phyloP scores from a whole-genome alignment of 2,329 filamentous ascomycete species.

The Botrytis galanthina region DNA sequence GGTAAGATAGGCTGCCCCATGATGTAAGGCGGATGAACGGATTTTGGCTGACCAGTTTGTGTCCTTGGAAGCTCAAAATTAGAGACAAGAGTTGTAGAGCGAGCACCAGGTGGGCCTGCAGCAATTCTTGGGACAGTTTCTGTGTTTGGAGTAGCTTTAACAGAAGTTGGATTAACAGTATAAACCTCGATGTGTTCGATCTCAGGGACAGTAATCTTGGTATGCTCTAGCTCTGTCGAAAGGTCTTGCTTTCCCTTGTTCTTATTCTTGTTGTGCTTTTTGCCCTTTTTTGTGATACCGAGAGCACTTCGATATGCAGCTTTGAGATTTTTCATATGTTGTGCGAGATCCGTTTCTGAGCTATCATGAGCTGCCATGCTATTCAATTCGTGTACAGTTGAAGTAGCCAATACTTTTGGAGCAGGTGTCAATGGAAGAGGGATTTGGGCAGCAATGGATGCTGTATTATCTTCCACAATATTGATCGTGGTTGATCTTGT shows the following conservation, averaged over 20 bases:
- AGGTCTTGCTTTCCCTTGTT: slow-evolving; percentile 29
- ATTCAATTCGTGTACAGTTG: slow-evolving; percentile 24
- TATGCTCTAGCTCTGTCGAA: slow-evolving; percentile 18
- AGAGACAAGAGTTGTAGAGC: not conserved
- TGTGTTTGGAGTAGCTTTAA: slow-evolving; percentile 10
- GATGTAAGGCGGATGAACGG: not conserved
- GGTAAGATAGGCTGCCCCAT: slow-evolving; percentile 3
- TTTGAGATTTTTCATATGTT: slow-evolving; percentile 37
- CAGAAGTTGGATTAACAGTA: slow-evolving; percentile 5
- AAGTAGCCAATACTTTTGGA: slow-evolving; percentile 23
- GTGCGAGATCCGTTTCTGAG: slow-evolving; percentile 29
- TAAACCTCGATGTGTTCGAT: slow-evolving; percentile 18
- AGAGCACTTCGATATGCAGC: slow-evolving; percentile 38
- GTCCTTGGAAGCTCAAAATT: slow-evolving; percentile 6
- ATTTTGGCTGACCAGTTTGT: not conserved
- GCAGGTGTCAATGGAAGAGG: slow-evolving; percentile 27
- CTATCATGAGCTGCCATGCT: slow-evolving; percentile 25
- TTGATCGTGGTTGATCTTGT: slow-evolving; percentile 36
- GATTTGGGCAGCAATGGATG: slow-evolving; percentile 28
- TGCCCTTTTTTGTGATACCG: slow-evolving; percentile 32
- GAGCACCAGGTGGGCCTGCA: slow-evolving; percentile 1
- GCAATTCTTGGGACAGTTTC: not conserved
- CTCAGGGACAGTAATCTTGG: slow-evolving; percentile 13
- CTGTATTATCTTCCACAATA: slow-evolving; percentile 35
- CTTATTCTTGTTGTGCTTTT: slow-evolving; percentile 31